Base-by-base conservation (phyloP, 202 grass and related monocot genomes). In the Schoenoplectus tabernaemontani region DNA sequence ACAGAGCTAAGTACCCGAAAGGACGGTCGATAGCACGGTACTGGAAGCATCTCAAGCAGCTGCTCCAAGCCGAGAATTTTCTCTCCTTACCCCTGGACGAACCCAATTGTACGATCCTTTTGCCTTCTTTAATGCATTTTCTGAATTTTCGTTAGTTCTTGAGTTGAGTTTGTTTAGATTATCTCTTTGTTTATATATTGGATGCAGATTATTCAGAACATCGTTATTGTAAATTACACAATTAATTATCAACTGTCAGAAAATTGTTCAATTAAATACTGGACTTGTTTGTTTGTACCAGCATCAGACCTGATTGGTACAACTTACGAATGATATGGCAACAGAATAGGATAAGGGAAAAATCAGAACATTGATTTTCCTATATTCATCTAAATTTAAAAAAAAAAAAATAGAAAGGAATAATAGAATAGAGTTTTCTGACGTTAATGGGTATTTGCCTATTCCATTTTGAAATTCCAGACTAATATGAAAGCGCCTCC, bases 1-100 rank as follows among this genome's bases (percentile, higher is more conserved):
- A 41, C 96, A 99, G 85, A 46, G 96, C 92, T 87, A 99, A 99
- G 81, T 95, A 99, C 47, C 89, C 87, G 68, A 99, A 98, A 78
- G 96, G 96, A 43, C 91, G 95, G 84, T 86, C 96, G 26, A 87
- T 90, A 34, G 96, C 88, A 8, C 91, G 96, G 76, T 89, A 99
- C 64, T 99, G 90, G 96, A 99, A 99, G 91, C 96, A 95, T 78
- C 91, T 99, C 37, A 93, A 91, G 83, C 58, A 88, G 78, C 81
- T 99, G 51, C 88, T 99, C 37, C 91, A 99, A 78, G 86, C 86
- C 7, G 88, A 93, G 33, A 93, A 95, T 59, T 86, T 84, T 59
- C 7, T 76, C 77, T 81, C 87, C 60, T 87, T 92, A 1, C 84
- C 85, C 32, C 83, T 83, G 0, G 85, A 91, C 70, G 62, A 82